These are phyloP conservation scores for Rhizophora apiculata DNA, from an alignment of 345 rosid genomes.

Conservation along the genomic window DNA sequence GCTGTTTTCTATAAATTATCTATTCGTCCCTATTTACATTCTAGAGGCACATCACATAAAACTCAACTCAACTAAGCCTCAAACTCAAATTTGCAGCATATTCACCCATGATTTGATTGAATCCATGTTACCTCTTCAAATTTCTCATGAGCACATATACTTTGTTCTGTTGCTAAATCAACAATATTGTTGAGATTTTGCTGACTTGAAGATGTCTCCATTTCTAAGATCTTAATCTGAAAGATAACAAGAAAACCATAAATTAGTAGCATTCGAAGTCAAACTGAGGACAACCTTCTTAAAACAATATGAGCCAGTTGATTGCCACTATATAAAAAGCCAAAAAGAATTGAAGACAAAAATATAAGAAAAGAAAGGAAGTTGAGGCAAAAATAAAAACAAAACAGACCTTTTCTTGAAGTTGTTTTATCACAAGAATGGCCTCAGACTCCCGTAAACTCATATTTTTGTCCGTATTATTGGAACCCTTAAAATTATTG, in stretches of 20 bases:
- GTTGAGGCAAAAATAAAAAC: conserved; percentile 3
- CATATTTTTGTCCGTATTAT: conserved; percentile 32
- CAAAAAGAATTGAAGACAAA: background rate
- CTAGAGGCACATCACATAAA: background rate
- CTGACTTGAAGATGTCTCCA: conserved; percentile 63
- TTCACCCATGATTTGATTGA: conserved; percentile 6
- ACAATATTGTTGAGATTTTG: conserved; percentile 57
- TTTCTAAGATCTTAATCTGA: conserved; percentile 66
- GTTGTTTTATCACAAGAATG: conserved; percentile 70
- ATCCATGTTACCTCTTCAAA: conserved; percentile 58
- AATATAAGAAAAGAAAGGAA: background rate
- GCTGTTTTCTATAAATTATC: too few species aligned
- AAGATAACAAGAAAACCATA: conserved; percentile 9
- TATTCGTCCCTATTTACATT: background rate
- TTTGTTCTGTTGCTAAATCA: conserved; percentile 56
- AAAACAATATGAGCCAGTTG: background rate
- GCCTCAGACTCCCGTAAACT: conserved; percentile 58
- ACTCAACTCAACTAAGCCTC: background rate
- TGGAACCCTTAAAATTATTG: conserved; percentile 17
- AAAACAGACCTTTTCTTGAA: conserved; percentile 75
- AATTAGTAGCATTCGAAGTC: background rate
- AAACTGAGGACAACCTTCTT: background rate
- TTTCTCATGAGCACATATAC: conserved; percentile 48
- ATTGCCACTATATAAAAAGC: background rate
- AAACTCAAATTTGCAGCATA: background rate